Evolutionary conservation across 768 basidiomycete species (phyloP), one percentile per base, ranked within the genome.

Genomic region (Obba rivulosa): DNA sequence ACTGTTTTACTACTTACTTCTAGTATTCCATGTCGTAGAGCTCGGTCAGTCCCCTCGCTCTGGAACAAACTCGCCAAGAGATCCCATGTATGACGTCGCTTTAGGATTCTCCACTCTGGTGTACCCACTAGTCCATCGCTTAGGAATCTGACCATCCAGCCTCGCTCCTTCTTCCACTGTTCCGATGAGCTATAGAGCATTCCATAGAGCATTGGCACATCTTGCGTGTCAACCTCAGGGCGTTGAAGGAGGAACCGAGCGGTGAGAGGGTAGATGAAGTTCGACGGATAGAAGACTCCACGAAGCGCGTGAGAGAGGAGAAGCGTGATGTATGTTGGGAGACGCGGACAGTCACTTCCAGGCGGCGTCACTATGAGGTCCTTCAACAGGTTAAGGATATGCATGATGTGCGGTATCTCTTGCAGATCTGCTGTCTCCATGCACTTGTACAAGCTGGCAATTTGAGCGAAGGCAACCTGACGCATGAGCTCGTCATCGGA

Each of bases 171-270:
- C 67, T 81, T 86, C 86, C 89, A 92, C 45, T 59, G 52, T 13
- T 85, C 83, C 35, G 88, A 85, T 3, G 72, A 68, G 56, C 87
- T 90, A 62, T 92, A 96, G 3, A 97, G 71, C 81, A 95, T 85
- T 10, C 73, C 73, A 59, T 90, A 97, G 4, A 99, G 67, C 83
- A 97, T 83, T 0, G 95, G 95, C 0, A 97, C 89, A 59, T 97
- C 94, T 1, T 69, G 70, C 1, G 70, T 68, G 58, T 97, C 94
- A 7, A 97, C 68, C 46, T 81, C 77, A 0, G 92, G 85, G 1
- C 95, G 81, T 65, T 96, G 93, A 0, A 98, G 77, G 4, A 98
- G 77, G 74, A 96, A 97, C 4, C 87, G 78, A 1, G 89, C 82
- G 0, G 85, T 87, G 14, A 85, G 69, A 0, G 94, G 92, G 61